These are phyloP conservation scores for Catharanthus roseus DNA, from an alignment of 257 asterid species.

Conservation along the genomic window DNA sequence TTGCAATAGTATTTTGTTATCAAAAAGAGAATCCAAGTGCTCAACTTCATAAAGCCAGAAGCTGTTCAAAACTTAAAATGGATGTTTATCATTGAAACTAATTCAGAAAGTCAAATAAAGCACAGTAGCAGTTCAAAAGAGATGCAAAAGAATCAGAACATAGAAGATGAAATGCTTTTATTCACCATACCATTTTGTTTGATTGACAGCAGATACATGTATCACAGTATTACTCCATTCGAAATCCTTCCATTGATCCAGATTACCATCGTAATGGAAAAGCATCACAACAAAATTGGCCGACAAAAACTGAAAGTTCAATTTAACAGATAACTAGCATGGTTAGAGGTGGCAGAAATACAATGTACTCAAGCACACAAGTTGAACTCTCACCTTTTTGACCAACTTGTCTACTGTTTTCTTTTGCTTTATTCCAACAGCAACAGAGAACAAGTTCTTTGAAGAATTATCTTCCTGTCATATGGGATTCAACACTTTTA, in stretches of 20 bases:
- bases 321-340: background rate
- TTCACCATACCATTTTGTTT: conserved; percentile 69
- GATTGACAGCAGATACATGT: conserved; percentile 66
- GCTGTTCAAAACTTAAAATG: background rate
- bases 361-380: background rate
- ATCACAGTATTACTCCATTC: conserved; percentile 57
- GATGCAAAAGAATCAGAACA: background rate
- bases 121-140: background rate
- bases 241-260: conserved; percentile 66
- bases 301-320: conserved; percentile 51
- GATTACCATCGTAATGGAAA: conserved; percentile 81
- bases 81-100: background rate
- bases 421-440: conserved; percentile 80
- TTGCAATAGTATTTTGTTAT: background rate
- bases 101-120: background rate
- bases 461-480: conserved; percentile 40
- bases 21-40: background rate
- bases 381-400: conserved; percentile 39
- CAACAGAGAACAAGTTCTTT: conserved; percentile 51
- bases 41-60: background rate
- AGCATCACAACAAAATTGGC: conserved; percentile 72
- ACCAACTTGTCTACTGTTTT: conserved; percentile 55
- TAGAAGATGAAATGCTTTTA: background rate
- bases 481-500: background rate
- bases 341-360: conserved; percentile 1